These are phyloP conservation scores for Triadica sebifera DNA, from an alignment of 345 rosid genomes.

Conservation along the genomic window DNA sequence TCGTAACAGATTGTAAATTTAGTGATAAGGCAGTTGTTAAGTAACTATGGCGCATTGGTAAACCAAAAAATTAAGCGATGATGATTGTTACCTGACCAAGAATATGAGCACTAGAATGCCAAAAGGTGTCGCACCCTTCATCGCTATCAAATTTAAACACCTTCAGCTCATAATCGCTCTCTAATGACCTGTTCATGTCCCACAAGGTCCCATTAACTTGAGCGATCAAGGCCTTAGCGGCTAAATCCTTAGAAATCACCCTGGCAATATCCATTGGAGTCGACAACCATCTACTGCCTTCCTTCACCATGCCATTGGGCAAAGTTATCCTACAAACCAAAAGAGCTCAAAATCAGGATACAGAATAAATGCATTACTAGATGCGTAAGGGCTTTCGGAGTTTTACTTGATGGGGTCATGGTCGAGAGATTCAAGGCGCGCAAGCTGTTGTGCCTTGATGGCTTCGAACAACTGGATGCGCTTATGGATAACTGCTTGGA, in stretches of 20 bases:
- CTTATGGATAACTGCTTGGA: constrained; percentile 51
- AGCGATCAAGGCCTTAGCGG: constrained; percentile 65
- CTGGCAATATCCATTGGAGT: constrained; percentile 73
- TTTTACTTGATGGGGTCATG: constrained; percentile 73
- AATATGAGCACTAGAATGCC: constrained; percentile 99
- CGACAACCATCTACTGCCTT: constrained; percentile 81
- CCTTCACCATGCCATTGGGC: constrained; percentile 72
- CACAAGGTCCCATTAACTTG: constrained; percentile 74
- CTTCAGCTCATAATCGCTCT: constrained; percentile 72
- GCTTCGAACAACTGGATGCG: constrained; percentile 68
- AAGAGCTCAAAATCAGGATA: neutral
- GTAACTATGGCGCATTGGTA: constrained; percentile 1
- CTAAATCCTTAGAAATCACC: constrained; percentile 66
- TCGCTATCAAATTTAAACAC: constrained; percentile 66
- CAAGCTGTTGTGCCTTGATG: constrained; percentile 57
- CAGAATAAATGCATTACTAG: neutral
- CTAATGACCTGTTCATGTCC: constrained; percentile 89
- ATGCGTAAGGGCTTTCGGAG: neutral
- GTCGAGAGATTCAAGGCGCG: constrained; percentile 52
- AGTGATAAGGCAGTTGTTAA: neutral
- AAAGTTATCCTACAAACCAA: constrained; percentile 51
- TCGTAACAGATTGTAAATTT: neutral
- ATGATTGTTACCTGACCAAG: constrained; percentile 96
- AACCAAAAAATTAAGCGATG: too few species aligned
- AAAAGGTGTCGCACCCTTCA: constrained; percentile 89